A percentile compares a stretch with the other conserved stretches of the same genome.
phyloP scores from a whole-genome alignment of 768 basidiomycete species.

The Tricholoma matsutake region DNA sequence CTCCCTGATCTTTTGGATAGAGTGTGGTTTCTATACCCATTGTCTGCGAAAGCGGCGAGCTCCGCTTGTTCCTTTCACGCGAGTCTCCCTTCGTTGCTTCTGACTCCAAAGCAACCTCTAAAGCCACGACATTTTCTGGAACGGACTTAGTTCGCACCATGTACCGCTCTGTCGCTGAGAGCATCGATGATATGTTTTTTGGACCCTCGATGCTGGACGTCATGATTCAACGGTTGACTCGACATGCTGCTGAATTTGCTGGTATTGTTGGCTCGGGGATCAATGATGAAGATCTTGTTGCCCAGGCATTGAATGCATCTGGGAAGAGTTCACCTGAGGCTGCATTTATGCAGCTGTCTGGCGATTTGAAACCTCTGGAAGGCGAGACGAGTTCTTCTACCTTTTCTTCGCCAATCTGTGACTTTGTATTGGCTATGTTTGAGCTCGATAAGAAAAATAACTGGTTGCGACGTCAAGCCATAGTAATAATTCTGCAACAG shows the following conservation, averaged over 20 bases:
- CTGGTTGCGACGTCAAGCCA: conserved; percentile 93
- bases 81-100: conserved; percentile 79
- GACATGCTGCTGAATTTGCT: conserved; percentile 86
- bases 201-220: conserved; percentile 95
- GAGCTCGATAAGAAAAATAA: conserved; percentile 96
- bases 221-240: conserved; percentile 86
- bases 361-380: conserved; percentile 76
- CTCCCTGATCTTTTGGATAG: conserved; percentile 35
- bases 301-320: conserved; percentile 70
- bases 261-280: conserved; percentile 78
- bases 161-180: conserved; percentile 89
- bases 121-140: conserved; percentile 56
- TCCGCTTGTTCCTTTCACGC: conserved; percentile 83
- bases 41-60: conserved; percentile 79
- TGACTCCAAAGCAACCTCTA: conserved; percentile 36
- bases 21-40: conserved; percentile 67
- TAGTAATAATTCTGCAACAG: conserved; percentile 95
- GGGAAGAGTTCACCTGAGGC: conserved; percentile 67
- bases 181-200: conserved; percentile 96
- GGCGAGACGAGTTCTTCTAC: conserved; percentile 87
- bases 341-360: conserved; percentile 67
- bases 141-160: conserved; percentile 80
- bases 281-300: conserved; percentile 81
- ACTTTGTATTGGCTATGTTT: conserved; percentile 88
- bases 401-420: conserved; percentile 93